These are phyloP conservation scores for Trichophyton benhamiae DNA, from an alignment of 2,329 filamentous ascomycete genomes.

Conservation along the genomic window DNA sequence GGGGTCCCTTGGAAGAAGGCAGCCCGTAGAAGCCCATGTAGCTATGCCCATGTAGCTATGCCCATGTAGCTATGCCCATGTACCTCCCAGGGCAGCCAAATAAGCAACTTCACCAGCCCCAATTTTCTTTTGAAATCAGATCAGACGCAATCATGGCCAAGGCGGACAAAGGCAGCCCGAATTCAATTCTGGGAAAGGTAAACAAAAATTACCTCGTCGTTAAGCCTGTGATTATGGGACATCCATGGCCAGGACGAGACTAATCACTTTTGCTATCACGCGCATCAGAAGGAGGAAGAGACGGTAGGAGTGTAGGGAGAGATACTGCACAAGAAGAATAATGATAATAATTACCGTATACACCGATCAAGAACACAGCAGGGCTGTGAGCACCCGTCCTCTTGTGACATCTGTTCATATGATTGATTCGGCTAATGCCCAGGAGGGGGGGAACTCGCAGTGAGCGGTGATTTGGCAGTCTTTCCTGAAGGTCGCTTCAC, in stretches of 20 bases:
- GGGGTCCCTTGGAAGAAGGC: no score
- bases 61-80: no score
- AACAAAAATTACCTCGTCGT: no score
- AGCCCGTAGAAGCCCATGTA: no score
- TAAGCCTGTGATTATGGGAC: not conserved
- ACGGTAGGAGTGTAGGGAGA: no score
- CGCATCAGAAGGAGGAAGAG: not conserved
- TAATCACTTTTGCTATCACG: not conserved
- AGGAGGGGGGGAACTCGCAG: not conserved
- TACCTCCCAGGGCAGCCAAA: not conserved
- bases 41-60: no score
- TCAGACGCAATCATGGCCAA: not conserved
- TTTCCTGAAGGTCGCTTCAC: not conserved
- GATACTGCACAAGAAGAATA: no score
- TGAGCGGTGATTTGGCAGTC: not conserved
- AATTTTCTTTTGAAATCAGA: not conserved
- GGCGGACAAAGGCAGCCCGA: not conserved
- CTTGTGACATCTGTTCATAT: constrained; percentile 3
- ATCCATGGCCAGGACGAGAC: not conserved
- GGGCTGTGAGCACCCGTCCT: not conserved
- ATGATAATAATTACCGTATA: not conserved
- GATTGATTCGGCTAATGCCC: not conserved
- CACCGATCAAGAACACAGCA: not conserved
- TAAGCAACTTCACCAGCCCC: not conserved
- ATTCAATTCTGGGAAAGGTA: not conserved